A percentile compares a stretch with the other conserved stretches of the same genome.
phyloP scores from a whole-genome alignment of 805 yeast species.

The Clavispora fructus region DNA sequence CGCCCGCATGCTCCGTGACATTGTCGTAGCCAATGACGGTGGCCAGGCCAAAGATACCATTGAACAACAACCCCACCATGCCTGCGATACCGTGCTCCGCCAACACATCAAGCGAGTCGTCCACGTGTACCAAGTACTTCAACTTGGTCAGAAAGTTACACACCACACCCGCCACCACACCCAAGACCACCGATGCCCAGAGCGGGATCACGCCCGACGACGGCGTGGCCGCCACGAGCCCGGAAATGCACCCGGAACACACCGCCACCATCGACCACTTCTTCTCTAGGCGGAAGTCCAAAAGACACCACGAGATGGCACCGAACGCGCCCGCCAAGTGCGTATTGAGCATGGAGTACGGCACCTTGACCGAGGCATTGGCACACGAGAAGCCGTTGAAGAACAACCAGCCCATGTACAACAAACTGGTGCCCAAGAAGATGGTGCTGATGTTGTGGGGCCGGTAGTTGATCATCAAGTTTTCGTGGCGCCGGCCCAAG shows the following conservation, averaged over 20 bases:
- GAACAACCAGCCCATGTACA: constrained; percentile 96
- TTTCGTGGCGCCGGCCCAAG: constrained; percentile 68
- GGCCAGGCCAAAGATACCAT: constrained; percentile 80
- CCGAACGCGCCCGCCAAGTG: constrained; percentile 87
- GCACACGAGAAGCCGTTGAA: constrained; percentile 90
- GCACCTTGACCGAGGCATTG: constrained; percentile 76
- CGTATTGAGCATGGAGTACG: constrained; percentile 88
- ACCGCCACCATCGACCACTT: constrained; percentile 94
- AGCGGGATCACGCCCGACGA: constrained; percentile 85
- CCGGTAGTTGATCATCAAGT: constrained; percentile 79
- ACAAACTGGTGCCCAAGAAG: constrained; percentile 77
- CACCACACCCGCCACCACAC: constrained; percentile 70
- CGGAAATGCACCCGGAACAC: constrained; percentile 94
- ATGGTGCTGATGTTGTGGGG: constrained; percentile 94
- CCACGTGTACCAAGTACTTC: constrained; percentile 75
- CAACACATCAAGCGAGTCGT: constrained; percentile 88
- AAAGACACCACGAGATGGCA: constrained; percentile 84
- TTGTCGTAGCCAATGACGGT: constrained; percentile 92
- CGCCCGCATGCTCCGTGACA: constrained; percentile 77
- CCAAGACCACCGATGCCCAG: constrained; percentile 86
- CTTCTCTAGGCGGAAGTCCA: constrained; percentile 81
- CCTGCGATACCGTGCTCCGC: constrained; percentile 99
- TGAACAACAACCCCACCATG: constrained; percentile 80
- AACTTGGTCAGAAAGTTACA: constrained; percentile 90
- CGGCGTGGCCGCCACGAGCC: constrained; percentile 96